These are phyloP conservation scores for Pythium diclinum DNA, from an alignment of 352 stramenopile genomes.

Conservation along the genomic window DNA sequence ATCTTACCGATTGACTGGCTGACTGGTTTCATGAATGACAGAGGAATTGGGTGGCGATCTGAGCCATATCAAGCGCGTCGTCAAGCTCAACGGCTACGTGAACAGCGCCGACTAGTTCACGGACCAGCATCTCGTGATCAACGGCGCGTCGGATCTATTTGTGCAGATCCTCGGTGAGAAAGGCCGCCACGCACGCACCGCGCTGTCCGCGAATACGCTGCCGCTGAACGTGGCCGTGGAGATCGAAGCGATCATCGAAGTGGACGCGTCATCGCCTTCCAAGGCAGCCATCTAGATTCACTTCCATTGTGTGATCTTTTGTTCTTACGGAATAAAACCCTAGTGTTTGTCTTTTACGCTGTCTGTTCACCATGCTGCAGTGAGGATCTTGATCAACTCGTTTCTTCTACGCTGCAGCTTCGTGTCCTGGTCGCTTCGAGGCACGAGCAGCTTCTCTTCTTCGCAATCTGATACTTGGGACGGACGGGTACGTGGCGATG, in stretches of 20 bases:
- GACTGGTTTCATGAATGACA: conserved; percentile 13
- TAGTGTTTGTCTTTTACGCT: not conserved
- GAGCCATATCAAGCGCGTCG: conserved; percentile 82
- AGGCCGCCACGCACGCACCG: conserved; percentile 78
- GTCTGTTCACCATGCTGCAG: conserved; percentile 11
- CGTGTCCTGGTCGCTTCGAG: conserved; percentile 5
- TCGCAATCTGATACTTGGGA: conserved; percentile 10
- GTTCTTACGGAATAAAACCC: too few species aligned
- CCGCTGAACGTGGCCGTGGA: conserved; percentile 92
- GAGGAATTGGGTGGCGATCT: conserved; percentile 70
- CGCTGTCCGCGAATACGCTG: conserved; percentile 91
- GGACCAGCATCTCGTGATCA: conserved; percentile 87
- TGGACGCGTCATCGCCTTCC: conserved; percentile 45
- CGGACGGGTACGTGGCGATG: conserved; percentile 5
- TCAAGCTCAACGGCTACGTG: conserved; percentile 93
- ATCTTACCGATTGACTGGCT: not conserved
- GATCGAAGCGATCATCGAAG: conserved; percentile 92
- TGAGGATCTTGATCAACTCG: conserved; percentile 22
- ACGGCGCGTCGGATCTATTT: conserved; percentile 88
- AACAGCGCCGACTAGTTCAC: conserved; percentile 85
- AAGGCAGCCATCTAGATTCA: conserved; percentile 10
- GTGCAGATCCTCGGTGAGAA: conserved; percentile 74
- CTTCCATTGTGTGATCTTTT: not conserved
- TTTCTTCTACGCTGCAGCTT: conserved; percentile 22
- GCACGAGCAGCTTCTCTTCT: not conserved